Evolutionary conservation across 495 filamentous ascomycete genomes (phyloP).

Genomic region (Tirmania nivea): DNA sequence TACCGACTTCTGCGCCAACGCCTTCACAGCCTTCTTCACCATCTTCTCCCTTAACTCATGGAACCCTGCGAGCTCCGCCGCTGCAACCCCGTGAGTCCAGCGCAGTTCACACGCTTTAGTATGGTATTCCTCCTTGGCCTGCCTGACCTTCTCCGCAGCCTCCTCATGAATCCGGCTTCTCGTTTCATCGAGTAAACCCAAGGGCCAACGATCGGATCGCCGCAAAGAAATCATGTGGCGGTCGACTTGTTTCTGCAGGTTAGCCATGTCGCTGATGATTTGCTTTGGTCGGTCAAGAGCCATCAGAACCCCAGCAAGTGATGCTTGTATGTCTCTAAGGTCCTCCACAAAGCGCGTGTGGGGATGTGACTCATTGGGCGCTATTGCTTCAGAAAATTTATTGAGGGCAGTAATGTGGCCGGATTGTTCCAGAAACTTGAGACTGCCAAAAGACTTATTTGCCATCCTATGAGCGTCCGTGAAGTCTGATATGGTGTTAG

Average conservation of each 20-base stretch:
- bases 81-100: conserved; percentile 85
- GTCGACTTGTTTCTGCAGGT: conserved; percentile 44
- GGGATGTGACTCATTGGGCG: conserved; percentile 52
- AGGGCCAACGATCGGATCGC: conserved; percentile 54
- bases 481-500: conserved; percentile 1
- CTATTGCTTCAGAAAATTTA: conserved; percentile 43
- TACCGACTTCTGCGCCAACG: conserved; percentile 57
- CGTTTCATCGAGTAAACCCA: conserved; percentile 74
- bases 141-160: conserved; percentile 47
- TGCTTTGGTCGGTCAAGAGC: conserved; percentile 63
- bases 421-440: conserved; percentile 40
- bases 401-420: conserved; percentile 48
- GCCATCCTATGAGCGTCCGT: conserved; percentile 13
- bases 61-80: conserved; percentile 79
- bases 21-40: conserved; percentile 47
- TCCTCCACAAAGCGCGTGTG: conserved; percentile 48
- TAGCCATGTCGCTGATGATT: conserved; percentile 47
- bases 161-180: conserved; percentile 54
- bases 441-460: conserved; percentile 23
- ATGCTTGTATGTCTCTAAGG: conserved; percentile 53
- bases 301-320: conserved; percentile 54
- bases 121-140: conserved; percentile 40
- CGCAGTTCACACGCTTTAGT: conserved; percentile 53
- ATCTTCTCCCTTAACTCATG: conserved; percentile 65
- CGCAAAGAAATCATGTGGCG: conserved; percentile 51